Evolutionary conservation across 129 eudicot species (phyloP).

Genomic region (Tagetes erecta): DNA sequence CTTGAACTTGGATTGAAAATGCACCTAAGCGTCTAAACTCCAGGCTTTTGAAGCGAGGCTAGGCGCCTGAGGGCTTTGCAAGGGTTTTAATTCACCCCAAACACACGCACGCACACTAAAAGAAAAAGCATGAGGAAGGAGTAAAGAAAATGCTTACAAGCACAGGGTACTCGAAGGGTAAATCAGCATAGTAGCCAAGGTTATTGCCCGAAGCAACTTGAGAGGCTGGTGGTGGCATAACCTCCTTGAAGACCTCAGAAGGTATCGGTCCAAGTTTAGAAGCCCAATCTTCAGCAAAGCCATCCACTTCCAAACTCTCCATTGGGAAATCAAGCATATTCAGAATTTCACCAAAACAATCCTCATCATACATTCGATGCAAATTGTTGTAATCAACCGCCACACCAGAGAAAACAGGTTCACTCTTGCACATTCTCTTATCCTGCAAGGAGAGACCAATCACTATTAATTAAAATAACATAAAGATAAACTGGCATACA

Average conservation of each 20-base stretch:
- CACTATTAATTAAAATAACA: constrained; percentile 14
- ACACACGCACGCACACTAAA: not conserved
- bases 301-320: constrained; percentile 65
- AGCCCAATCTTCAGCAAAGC: constrained; percentile 59
- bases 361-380: constrained; percentile 30
- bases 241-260: constrained; percentile 39
- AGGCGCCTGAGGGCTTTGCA: no score
- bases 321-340: constrained; percentile 56
- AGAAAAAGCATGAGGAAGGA: not conserved
- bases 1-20: no score
- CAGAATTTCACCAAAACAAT: constrained; percentile 44
- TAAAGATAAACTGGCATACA: constrained; percentile 2
- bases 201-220: constrained; percentile 29
- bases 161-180: constrained; percentile 31
- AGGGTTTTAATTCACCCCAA: constrained; percentile 15
- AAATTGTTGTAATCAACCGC: constrained; percentile 24
- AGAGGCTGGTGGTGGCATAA: constrained; percentile 27
- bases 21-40: no score
- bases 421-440: constrained; percentile 48
- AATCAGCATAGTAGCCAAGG: constrained; percentile 19
- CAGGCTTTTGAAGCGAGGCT: no score
- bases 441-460: constrained; percentile 33
- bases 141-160: constrained; percentile 29
- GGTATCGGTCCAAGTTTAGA: constrained; percentile 62
- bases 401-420: constrained; percentile 36